Percentiles rank a stretch among this genome's conserved stretches.
Conservation (phyloP, 2,329 filamentous ascomycete genomes). For the Pseudocercospora pini-densiflorae region DNA sequence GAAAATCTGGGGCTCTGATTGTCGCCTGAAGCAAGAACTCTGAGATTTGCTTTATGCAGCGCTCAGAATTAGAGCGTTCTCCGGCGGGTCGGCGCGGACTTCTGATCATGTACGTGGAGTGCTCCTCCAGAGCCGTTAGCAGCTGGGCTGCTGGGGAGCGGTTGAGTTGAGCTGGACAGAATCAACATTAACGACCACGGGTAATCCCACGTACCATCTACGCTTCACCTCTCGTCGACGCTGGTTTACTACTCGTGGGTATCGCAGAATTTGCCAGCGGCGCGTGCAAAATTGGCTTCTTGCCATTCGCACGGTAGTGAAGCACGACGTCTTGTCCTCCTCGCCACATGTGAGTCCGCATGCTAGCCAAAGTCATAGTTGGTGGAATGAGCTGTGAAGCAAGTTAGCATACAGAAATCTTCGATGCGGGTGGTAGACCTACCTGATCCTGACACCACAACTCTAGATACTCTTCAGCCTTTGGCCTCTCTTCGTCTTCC, state of each 20-base stretch:
- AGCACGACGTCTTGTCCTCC: constrained; percentile 91
- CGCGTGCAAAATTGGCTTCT: constrained; percentile 60
- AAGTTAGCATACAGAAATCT: constrained; percentile 42
- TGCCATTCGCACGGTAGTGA: constrained; percentile 90
- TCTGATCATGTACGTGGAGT: too few relatives aligned
- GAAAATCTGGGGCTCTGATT: too few relatives aligned
- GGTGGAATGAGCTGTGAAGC: constrained; percentile 64
- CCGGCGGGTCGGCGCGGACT: too few relatives aligned
- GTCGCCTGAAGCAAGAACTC: too few relatives aligned
- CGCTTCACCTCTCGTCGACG: neutral
- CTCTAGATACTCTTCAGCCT: constrained; percentile 91
- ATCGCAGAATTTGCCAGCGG: constrained; percentile 5
- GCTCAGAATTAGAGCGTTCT: too few relatives aligned
- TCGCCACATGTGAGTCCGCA: constrained; percentile 92
- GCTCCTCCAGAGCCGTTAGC: too few relatives aligned
- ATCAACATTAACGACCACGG: neutral
- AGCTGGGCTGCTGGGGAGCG: too few relatives aligned
- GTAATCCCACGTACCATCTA: neutral
- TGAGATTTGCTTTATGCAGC: too few relatives aligned
- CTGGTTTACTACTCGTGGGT: neutral
- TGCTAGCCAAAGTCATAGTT: constrained; percentile 90
- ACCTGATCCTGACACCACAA: constrained; percentile 94
- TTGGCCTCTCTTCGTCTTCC: constrained; percentile 47
- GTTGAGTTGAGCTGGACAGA: neutral
- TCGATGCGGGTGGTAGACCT: constrained; percentile 40